These are phyloP conservation scores for Rhododendron henanense DNA, from an alignment of 148 eudicot species.

Conservation along the genomic window DNA sequence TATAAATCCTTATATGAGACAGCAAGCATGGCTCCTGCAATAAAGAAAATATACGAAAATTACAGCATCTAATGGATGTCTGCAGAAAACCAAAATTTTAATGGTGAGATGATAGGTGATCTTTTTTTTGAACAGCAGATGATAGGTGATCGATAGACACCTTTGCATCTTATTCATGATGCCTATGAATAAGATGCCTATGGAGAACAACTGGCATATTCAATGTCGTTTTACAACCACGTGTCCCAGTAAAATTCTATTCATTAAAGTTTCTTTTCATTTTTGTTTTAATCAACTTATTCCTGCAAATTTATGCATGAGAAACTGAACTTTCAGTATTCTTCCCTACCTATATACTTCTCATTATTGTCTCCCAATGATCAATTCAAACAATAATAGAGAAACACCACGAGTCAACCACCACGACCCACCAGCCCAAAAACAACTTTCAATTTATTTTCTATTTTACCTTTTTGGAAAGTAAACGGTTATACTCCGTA, in stretches of 20 bases:
- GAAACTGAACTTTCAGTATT: background rate
- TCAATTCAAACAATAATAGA: background rate
- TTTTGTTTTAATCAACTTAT: background rate
- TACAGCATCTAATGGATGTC: background rate
- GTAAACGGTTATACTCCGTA: background rate
- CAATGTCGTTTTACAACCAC: background rate
- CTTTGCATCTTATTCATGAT: background rate
- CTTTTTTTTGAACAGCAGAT: background rate
- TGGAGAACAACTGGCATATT: background rate
- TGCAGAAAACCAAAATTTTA: background rate
- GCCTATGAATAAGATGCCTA: no score
- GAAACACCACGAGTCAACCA: background rate
- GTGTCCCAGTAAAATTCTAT: background rate
- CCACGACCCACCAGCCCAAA: background rate
- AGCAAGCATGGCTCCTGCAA: slow-evolving; percentile 77
- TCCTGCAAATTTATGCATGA: background rate
- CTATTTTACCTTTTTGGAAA: background rate
- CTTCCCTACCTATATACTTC: background rate
- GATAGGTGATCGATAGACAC: background rate
- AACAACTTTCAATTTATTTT: background rate
- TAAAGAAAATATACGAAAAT: slow-evolving; percentile 5
- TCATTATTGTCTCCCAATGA: background rate
- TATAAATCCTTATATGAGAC: slow-evolving; percentile 71
- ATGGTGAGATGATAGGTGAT: background rate
- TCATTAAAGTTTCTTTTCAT: background rate